phyloP scores from a whole-genome alignment of 108 stramenopile genomes.

The Halocafeteria seosinensis region DNA sequence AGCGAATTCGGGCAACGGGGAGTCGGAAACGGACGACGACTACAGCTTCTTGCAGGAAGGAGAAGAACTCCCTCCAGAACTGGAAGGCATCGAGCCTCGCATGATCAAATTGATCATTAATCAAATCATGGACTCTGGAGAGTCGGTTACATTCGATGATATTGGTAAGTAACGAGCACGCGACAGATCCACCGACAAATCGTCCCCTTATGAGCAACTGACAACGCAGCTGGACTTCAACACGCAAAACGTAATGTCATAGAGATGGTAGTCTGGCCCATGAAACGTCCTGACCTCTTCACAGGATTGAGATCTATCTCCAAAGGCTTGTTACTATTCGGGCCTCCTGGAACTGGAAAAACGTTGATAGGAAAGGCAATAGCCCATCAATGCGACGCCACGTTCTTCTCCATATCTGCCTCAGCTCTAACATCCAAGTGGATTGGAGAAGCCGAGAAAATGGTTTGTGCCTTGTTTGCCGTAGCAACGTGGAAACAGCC shows the following conservation, averaged over 20 bases:
- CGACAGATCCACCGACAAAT: not conserved
- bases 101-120: slow-evolving; percentile 59
- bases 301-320: slow-evolving; percentile 64
- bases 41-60: not conserved
- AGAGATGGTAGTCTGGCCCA: slow-evolving; percentile 75
- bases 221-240: slow-evolving; percentile 57
- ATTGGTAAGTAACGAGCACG: no score
- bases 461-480: slow-evolving; percentile 83
- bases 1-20: no score
- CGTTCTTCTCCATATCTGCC: slow-evolving; percentile 91
- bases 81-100: slow-evolving; percentile 55
- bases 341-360: slow-evolving; percentile 71
- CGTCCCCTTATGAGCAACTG: not conserved
- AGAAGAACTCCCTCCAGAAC: slow-evolving; percentile 60
- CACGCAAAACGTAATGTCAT: slow-evolving; percentile 62
- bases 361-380: slow-evolving; percentile 97
- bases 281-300: slow-evolving; percentile 74
- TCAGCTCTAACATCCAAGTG: slow-evolving; percentile 94
- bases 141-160: slow-evolving; percentile 60
- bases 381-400: slow-evolving; percentile 80
- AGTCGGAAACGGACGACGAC: no score
- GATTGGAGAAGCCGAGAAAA: slow-evolving; percentile 97
- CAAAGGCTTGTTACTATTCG: slow-evolving; percentile 59
- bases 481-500: slow-evolving; percentile 76
- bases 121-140: slow-evolving; percentile 57